A percentile compares a stretch with the other conserved stretches of the same genome.
phyloP scores from a whole-genome alignment of 345 rosid genomes.

The Noccaea caerulescens region DNA sequence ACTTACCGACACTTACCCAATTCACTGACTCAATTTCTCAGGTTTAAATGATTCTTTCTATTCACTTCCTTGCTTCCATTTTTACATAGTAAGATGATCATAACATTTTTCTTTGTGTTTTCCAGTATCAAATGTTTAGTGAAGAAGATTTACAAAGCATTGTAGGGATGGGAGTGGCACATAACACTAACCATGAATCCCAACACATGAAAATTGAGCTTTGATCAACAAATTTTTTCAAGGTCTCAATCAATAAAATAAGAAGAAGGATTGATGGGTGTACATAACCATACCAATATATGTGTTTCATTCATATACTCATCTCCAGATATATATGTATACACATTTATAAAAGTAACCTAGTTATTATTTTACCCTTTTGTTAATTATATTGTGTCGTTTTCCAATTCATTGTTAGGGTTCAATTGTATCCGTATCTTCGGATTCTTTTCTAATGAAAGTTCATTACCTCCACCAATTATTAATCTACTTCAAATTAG shows the following conservation, averaged over 20 bases:
- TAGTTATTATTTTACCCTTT: background rate
- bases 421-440: conserved; percentile 6
- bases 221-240: conserved; percentile 30
- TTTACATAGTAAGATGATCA: background rate
- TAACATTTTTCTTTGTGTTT: background rate
- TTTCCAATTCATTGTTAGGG: conserved; percentile 21
- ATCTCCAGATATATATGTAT: conserved; percentile 27
- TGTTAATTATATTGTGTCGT: conserved; percentile 20
- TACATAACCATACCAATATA: conserved; percentile 49
- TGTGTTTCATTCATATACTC: conserved; percentile 35
- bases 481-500: conserved; percentile 11
- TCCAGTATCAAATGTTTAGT: conserved; percentile 59
- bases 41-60: conserved; percentile 41
- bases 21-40: conserved; percentile 55
- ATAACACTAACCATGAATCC: conserved; percentile 48
- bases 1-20: conserved; percentile 55
- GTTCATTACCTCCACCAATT: conserved; percentile 23
- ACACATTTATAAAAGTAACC: conserved; percentile 9
- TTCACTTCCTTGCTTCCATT: background rate
- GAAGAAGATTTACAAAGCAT: conserved; percentile 84
- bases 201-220: conserved; percentile 65
- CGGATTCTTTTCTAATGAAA: conserved; percentile 21
- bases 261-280: conserved; percentile 48
- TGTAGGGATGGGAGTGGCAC: conserved; percentile 83
- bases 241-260: conserved; percentile 38